Evolutionary conservation across 2,329 filamentous ascomycete species (phyloP).

Genomic region (Xylaria sp.): DNA sequence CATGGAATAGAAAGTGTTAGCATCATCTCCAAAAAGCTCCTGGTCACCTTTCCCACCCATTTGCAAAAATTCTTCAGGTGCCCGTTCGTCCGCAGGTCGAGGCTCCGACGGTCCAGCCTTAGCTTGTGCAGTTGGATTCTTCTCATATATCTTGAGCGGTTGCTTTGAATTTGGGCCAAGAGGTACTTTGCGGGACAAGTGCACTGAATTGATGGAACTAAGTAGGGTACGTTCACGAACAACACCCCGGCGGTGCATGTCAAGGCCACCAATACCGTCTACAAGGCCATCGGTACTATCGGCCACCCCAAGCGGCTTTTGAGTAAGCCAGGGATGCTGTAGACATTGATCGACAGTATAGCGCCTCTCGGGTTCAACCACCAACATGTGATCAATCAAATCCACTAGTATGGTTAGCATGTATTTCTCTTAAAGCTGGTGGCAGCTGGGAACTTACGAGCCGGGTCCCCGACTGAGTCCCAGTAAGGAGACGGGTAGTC

Average conservation of each 20-base stretch:
- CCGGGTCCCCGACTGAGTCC: slow-evolving; percentile 87
- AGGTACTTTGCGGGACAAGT: slow-evolving; percentile 63
- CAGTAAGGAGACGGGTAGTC: slow-evolving; percentile 98
- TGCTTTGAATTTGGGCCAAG: slow-evolving; percentile 67
- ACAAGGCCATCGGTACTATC: slow-evolving; percentile 95
- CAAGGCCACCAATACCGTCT: slow-evolving; percentile 82
- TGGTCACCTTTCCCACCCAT: slow-evolving; percentile 90
- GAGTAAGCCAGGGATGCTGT: slow-evolving; percentile 87
- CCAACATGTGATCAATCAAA: slow-evolving; percentile 93
- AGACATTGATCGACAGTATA: slow-evolving; percentile 93
- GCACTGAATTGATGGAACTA: slow-evolving; percentile 80
- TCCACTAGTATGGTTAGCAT: slow-evolving; percentile 66
- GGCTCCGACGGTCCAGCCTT: slow-evolving; percentile 65
- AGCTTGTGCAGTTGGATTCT: slow-evolving; percentile 68
- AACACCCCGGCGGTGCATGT: slow-evolving; percentile 84
- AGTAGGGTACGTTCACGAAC: slow-evolving; percentile 87
- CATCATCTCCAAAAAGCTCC: slow-evolving; percentile 76
- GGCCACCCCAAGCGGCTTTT: slow-evolving; percentile 68
- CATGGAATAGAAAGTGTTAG: slow-evolving; percentile 61
- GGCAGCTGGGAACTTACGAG: slow-evolving; percentile 61
- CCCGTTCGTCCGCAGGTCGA: slow-evolving; percentile 73
- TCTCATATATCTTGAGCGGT: slow-evolving; percentile 78
- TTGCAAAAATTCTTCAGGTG: slow-evolving; percentile 80
- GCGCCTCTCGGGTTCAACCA: slow-evolving; percentile 83
- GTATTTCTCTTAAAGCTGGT: background rate